Percentiles rank a stretch among this genome's conserved stretches.
Evolutionary conservation across 139 green algal genomes (phyloP).

Genomic region (Tetraselmis striata): DNA sequence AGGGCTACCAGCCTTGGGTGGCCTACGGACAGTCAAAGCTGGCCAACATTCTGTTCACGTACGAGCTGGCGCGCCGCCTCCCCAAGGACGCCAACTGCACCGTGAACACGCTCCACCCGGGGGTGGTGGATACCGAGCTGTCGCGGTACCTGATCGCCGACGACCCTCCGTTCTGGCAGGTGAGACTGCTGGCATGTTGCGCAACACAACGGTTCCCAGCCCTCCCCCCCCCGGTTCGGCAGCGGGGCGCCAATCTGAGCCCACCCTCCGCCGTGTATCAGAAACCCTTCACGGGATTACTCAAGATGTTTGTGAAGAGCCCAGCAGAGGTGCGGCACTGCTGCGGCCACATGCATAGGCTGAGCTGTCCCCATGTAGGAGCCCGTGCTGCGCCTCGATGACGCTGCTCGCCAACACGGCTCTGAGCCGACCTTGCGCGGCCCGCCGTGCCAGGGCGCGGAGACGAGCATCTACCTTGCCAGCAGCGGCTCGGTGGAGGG

Average conservation of each 20-base stretch:
- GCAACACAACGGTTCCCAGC: too few species aligned
- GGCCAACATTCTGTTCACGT: slow-evolving; percentile 83
- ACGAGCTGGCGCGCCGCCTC: slow-evolving; percentile 65
- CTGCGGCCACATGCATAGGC: too few species aligned
- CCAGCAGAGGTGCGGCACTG: background rate
- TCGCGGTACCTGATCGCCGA: slow-evolving; percentile 21
- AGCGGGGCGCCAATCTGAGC: too few species aligned
- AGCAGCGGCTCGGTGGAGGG: slow-evolving; percentile 48
- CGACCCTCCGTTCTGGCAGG: background rate
- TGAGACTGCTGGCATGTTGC: too few species aligned
- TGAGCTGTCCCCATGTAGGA: too few species aligned
- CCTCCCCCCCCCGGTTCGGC: too few species aligned
- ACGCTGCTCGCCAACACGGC: too few species aligned
- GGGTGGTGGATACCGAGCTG: slow-evolving; percentile 79
- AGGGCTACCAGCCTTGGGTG: slow-evolving; percentile 38
- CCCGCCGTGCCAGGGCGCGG: slow-evolving; percentile 52
- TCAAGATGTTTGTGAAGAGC: slow-evolving; percentile 1
- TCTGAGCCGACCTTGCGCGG: too few species aligned
- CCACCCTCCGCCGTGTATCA: too few species aligned
- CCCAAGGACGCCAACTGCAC: slow-evolving; percentile 1
- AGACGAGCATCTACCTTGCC: slow-evolving; percentile 72
- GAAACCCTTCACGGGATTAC: background rate
- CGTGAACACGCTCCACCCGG: slow-evolving; percentile 74
- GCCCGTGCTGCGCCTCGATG: too few species aligned
- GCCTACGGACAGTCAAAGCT: slow-evolving; percentile 78